Conservation (phyloP, 345 rosid species). For the Eucalyptus tenuipes region DNA sequence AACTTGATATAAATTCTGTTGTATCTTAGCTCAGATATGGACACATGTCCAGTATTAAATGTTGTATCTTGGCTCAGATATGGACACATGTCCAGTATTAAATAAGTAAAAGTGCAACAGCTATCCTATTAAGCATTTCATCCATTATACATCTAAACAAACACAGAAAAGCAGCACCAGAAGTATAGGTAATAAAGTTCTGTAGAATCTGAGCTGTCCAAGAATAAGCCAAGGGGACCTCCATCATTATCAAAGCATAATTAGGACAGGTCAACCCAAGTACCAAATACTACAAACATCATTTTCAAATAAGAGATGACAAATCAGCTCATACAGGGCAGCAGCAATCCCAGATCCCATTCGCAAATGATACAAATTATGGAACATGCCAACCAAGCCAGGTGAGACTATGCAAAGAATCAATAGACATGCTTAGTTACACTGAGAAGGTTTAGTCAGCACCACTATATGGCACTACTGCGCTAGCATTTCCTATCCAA, state of each 20-base stretch:
- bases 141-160: background rate
- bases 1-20: background rate
- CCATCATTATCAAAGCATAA: background rate
- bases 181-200: background rate
- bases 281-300: background rate
- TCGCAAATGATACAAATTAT: background rate
- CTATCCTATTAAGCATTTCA: background rate
- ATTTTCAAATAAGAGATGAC: background rate
- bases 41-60: background rate
- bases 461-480: background rate
- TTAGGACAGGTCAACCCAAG: background rate
- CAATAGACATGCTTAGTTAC: background rate
- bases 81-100: background rate
- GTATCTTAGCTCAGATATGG: background rate
- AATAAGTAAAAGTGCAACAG: background rate
- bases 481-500: background rate
- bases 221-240: background rate
- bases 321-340: background rate
- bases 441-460: background rate
- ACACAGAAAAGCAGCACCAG: background rate
- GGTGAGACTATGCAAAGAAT: background rate
- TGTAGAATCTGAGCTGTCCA: background rate
- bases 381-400: background rate
- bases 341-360: background rate
- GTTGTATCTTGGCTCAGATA: background rate